These are phyloP conservation scores for Fusarium sp. DNA, from an alignment of 2,329 filamentous ascomycete genomes.

Conservation along the genomic window DNA sequence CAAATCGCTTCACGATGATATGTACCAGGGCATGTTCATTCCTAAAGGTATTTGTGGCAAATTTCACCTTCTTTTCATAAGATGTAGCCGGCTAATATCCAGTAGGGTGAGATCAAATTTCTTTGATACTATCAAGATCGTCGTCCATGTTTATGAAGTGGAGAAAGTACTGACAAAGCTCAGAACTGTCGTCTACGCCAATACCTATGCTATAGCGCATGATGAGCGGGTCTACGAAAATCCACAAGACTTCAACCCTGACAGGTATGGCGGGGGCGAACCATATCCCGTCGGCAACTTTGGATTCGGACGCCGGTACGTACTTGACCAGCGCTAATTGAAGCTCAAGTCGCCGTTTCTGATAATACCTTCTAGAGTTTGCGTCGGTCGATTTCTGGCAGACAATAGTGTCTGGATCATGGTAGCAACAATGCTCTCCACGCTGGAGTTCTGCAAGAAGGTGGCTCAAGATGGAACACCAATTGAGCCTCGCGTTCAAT, in stretches of 20 bases:
- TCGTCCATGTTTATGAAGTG: constrained; percentile 5
- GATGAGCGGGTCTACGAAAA: constrained; percentile 55
- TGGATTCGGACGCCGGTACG: constrained; percentile 49
- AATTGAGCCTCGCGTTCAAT: constrained; percentile 44
- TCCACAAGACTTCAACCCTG: constrained; percentile 59
- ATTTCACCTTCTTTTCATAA: not conserved
- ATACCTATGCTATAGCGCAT: constrained; percentile 56
- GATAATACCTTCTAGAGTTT: constrained; percentile 38
- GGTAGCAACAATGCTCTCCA: constrained; percentile 50
- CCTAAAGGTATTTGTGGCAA: constrained; percentile 56
- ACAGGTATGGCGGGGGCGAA: constrained; percentile 59
- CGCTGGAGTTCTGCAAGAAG: constrained; percentile 46
- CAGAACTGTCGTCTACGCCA: constrained; percentile 55
- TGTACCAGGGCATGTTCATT: constrained; percentile 67
- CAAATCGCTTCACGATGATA: constrained; percentile 64
- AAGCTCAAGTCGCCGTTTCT: not conserved
- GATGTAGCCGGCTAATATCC: constrained; percentile 4
- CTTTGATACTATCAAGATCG: not conserved
- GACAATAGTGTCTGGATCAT: constrained; percentile 53
- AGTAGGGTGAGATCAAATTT: constrained; percentile 34
- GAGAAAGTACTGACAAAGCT: constrained; percentile 30
- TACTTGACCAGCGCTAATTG: not conserved
- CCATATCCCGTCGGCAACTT: constrained; percentile 54
- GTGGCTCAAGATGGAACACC: constrained; percentile 39
- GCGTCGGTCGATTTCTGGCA: constrained; percentile 49